phyloP scores from a whole-genome alignment of 2,329 filamentous ascomycete genomes.

The Aspergillus fumigatus region DNA sequence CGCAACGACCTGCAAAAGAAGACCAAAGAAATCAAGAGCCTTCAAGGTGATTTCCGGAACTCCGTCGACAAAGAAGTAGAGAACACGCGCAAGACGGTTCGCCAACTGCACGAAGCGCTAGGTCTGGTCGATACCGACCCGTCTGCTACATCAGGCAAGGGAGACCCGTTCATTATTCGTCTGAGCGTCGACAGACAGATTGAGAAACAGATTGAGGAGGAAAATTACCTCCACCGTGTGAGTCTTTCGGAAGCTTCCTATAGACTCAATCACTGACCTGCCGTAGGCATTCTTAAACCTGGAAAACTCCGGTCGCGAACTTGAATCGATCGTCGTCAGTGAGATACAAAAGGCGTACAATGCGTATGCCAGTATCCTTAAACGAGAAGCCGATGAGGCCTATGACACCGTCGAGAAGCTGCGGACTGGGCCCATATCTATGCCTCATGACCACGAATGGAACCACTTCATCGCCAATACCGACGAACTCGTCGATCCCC shows the following conservation, averaged over 20 bases:
- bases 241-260: neutral
- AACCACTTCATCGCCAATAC: conserved; percentile 72
- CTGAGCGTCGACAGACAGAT: conserved; percentile 84
- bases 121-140: conserved; percentile 75
- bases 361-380: conserved; percentile 84
- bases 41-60: conserved; percentile 95
- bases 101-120: conserved; percentile 74
- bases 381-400: conserved; percentile 80
- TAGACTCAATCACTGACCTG: neutral
- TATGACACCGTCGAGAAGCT: conserved; percentile 76
- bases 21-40: conserved; percentile 94
- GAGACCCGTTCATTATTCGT: conserved; percentile 85
- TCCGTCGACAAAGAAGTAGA: conserved; percentile 95
- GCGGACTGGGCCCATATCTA: conserved; percentile 77
- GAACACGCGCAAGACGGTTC: conserved; percentile 70
- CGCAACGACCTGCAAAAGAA: conserved; percentile 88
- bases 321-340: conserved; percentile 93
- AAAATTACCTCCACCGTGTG: conserved; percentile 93
- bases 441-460: conserved; percentile 95
- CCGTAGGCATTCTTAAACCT: conserved; percentile 84
- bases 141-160: conserved; percentile 71
- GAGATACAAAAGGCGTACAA: conserved; percentile 99
- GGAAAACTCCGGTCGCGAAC: conserved; percentile 86
- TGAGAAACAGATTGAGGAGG: conserved; percentile 89
- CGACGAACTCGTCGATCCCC: conserved; percentile 81